Conservation (phyloP, 306 rosid species). For the Vigna nakashimae region DNA sequence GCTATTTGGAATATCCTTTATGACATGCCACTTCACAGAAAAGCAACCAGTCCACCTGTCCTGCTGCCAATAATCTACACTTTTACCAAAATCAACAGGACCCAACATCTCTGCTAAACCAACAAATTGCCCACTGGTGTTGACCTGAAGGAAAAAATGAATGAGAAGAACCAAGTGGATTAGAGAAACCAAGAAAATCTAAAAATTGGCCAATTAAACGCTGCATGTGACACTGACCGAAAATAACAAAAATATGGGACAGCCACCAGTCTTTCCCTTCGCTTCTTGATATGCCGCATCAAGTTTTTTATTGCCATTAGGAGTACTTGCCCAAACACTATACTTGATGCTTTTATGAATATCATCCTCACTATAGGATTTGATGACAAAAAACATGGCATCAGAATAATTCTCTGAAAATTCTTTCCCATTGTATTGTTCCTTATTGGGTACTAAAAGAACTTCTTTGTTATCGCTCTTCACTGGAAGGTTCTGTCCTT, state of each 20-base stretch:
- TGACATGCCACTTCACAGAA: conserved; percentile 62
- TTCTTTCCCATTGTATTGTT: conserved; percentile 49
- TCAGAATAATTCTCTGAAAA: conserved; percentile 50
- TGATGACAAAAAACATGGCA: conserved; percentile 58
- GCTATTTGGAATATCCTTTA: conserved; percentile 61
- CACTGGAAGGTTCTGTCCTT: conserved; percentile 53
- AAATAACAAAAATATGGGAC: conserved; percentile 62
- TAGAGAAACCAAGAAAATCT: conserved; percentile 22
- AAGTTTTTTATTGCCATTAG: conserved; percentile 60
- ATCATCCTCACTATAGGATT: conserved; percentile 68
- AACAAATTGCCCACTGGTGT: conserved; percentile 65
- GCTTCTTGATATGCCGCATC: conserved; percentile 56
- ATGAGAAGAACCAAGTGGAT: not conserved
- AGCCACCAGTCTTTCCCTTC: conserved; percentile 54
- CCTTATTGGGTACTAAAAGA: conserved; percentile 43
- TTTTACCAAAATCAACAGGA: conserved; percentile 55
- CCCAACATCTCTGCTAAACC: conserved; percentile 67
- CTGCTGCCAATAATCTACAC: conserved; percentile 60
- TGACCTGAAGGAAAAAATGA: conserved; percentile 48
- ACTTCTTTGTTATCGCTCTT: conserved; percentile 46
- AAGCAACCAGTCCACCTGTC: conserved; percentile 72
- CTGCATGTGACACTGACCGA: conserved; percentile 47
- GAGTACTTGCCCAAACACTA: conserved; percentile 65
- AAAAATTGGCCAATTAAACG: conserved; percentile 1
- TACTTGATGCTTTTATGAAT: conserved; percentile 67